Evolutionary conservation across 2,329 filamentous ascomycete genomes (phyloP).

Genomic region (Calonectria crousiana): DNA sequence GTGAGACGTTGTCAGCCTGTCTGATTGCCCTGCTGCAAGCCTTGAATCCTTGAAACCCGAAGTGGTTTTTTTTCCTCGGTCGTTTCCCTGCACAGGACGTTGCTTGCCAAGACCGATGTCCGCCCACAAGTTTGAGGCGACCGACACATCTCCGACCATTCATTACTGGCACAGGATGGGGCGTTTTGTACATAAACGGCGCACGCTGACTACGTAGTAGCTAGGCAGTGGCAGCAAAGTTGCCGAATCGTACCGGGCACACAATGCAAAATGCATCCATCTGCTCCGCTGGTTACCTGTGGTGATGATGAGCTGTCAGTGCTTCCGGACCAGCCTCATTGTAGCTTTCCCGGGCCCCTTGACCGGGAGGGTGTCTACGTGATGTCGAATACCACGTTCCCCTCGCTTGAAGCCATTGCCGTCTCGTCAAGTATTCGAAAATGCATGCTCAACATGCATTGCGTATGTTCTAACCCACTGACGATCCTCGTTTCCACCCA

Average conservation of each 20-base stretch:
- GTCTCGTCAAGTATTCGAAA: constrained; percentile 20
- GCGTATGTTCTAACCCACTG: constrained; percentile 32
- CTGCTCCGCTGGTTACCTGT: constrained; percentile 13
- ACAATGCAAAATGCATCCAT: constrained; percentile 24
- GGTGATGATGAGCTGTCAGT: constrained; percentile 31
- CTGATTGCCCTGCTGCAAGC: constrained; percentile 32
- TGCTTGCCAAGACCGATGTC: constrained; percentile 17
- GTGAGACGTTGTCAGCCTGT: constrained; percentile 40
- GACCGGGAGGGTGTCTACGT: neutral
- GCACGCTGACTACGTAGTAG: constrained; percentile 1
- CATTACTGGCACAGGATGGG: constrained; percentile 21
- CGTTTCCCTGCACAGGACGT: constrained; percentile 1
- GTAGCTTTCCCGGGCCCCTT: constrained; percentile 30
- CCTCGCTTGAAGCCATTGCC: constrained; percentile 19
- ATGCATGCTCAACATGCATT: constrained; percentile 26
- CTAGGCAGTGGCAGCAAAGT: neutral
- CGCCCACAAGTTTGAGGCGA: neutral
- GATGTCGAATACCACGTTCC: constrained; percentile 10
- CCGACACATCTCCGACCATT: constrained; percentile 9
- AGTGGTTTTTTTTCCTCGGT: neutral
- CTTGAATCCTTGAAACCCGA: constrained; percentile 26
- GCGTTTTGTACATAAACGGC: constrained; percentile 1
- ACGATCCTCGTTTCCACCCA: constrained; percentile 39
- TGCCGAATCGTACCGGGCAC: neutral
- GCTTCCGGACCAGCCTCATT: constrained; percentile 31